A percentile compares a stretch with the other conserved stretches of the same genome.
Evolutionary conservation across 495 filamentous ascomycete genomes (phyloP).

Genomic region (Penicillium robsamsonii): DNA sequence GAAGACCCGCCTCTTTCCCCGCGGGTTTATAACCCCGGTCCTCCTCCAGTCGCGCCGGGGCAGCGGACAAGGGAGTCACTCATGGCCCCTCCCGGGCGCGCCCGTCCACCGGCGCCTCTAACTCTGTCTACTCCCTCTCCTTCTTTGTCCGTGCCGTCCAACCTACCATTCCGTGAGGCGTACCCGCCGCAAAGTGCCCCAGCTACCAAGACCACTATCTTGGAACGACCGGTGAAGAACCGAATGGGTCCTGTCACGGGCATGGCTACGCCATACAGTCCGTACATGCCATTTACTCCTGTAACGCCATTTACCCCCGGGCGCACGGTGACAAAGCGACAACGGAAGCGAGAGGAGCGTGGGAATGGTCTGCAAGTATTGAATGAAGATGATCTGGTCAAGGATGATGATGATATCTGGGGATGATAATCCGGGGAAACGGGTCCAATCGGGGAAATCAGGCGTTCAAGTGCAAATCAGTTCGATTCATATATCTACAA

Average conservation of each 20-base stretch:
- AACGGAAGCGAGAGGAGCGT: slow-evolving; percentile 58
- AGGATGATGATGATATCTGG: slow-evolving; percentile 58
- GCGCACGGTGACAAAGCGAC: slow-evolving; percentile 66
- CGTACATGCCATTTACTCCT: slow-evolving; percentile 90
- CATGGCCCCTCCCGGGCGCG: slow-evolving; percentile 21
- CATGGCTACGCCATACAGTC: slow-evolving; percentile 77
- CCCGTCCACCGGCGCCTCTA: slow-evolving; percentile 36
- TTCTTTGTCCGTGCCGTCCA: slow-evolving; percentile 31
- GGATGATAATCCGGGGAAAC: slow-evolving; percentile 28
- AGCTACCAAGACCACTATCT: slow-evolving; percentile 73
- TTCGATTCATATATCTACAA: background rate
- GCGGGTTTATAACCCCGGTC: slow-evolving; percentile 56
- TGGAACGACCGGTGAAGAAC: slow-evolving; percentile 61
- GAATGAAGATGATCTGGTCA: slow-evolving; percentile 49
- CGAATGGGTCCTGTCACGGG: slow-evolving; percentile 67
- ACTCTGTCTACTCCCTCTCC: slow-evolving; percentile 34
- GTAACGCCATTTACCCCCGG: slow-evolving; percentile 84
- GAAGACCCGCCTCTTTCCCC: slow-evolving; percentile 56
- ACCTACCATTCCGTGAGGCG: slow-evolving; percentile 59
- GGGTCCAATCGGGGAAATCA: background rate
- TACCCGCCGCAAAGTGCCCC: slow-evolving; percentile 54
- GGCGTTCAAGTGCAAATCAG: background rate
- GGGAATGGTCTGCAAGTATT: slow-evolving; percentile 41
- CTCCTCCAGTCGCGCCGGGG: slow-evolving; percentile 47
- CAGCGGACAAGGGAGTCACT: slow-evolving; percentile 16